Evolutionary conservation across 805 yeast species (phyloP).

Genomic region (Yarrowia sp.): DNA sequence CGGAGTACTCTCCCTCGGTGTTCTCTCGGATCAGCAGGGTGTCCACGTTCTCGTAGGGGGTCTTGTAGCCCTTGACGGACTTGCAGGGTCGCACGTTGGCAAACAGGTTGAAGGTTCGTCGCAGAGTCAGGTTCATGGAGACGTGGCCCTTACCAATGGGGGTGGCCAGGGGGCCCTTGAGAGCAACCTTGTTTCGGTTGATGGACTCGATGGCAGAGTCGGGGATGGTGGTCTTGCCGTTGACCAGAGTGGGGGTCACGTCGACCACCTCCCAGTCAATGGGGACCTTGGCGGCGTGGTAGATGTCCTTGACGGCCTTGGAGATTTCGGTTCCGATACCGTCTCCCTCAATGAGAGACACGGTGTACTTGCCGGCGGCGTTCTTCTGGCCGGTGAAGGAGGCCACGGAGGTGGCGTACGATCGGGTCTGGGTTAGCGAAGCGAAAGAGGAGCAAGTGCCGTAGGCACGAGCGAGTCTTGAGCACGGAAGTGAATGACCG

Average conservation of each 20-base stretch:
- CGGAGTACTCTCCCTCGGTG: slow-evolving; percentile 99
- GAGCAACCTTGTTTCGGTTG: slow-evolving; percentile 90
- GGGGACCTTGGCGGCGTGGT: slow-evolving; percentile 93
- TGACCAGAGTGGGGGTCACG: slow-evolving; percentile 89
- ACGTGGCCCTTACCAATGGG: slow-evolving; percentile 99
- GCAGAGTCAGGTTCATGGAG: slow-evolving; percentile 93
- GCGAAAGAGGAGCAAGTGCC: too few relatives aligned
- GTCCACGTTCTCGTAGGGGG: slow-evolving; percentile 88
- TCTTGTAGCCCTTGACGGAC: slow-evolving; percentile 90
- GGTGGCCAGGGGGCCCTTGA: slow-evolving; percentile 98
- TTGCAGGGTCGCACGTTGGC: slow-evolving; percentile 98
- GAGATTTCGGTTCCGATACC: slow-evolving; percentile 98
- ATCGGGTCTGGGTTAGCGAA: slow-evolving; percentile 40
- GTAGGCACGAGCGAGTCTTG: too few relatives aligned
- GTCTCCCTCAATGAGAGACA: slow-evolving; percentile 97
- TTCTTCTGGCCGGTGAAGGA: slow-evolving; percentile 53
- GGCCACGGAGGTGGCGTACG: slow-evolving; percentile 52
- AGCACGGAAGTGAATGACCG: too few relatives aligned
- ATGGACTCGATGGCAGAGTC: slow-evolving; percentile 90
- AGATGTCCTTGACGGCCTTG: slow-evolving; percentile 89
- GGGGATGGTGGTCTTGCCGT: slow-evolving; percentile 94
- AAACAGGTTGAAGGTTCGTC: slow-evolving; percentile 94
- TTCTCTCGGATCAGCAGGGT: slow-evolving; percentile 97
- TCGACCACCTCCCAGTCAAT: slow-evolving; percentile 97
- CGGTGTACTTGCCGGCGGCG: slow-evolving; percentile 79